Evolutionary conservation across 2,329 filamentous ascomycete species (phyloP), one percentile per base, ranked within the genome.

Genomic region (Cladophialophora psammophila): DNA sequence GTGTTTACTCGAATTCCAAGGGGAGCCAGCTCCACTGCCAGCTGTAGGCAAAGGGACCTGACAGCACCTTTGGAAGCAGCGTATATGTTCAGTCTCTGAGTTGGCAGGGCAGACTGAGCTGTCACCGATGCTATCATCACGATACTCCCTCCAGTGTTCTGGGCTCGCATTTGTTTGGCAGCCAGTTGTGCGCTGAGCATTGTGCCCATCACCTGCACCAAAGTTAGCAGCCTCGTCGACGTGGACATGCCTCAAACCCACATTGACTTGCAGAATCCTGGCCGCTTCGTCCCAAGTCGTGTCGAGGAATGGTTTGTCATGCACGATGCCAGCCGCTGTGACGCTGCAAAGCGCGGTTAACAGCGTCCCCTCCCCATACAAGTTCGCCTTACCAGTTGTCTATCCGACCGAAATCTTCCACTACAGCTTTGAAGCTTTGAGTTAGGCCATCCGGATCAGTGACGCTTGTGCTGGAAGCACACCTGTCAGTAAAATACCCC

Each of bases 101-200:
- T 26, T 42, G 66, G 64, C 8, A 69, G n/a, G 1, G 62, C 59
- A 15, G 63, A 40, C 2, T 45, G 48, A 12, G 66, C 66, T 42
- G 65, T 55, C 31, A 74, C 68, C n/a, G 71, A 73, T n/a, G 66
- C 70, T 26, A 73, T 66, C 57, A 72, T 59, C 26, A 73, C 70
- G 45, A 71, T 71, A n/a, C 66, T 70, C 15, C 69, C 69, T 18
- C 67, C 64, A 0, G 83, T 85, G 1, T 79, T 80, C 68, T 83
- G 85, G 0, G 78, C 76, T 38, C 84, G 82, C 80, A 87, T 86
- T 35, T 82, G 80, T 65, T 80, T 78, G 0, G 82, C 83, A 1
- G 82, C 83, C 8, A 83, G 73, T 69, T 86, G 81, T 0, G 83
- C 82, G 8, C 76, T 79, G 66, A 80, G 83, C 69, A 80, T 83